phyloP scores from a whole-genome alignment of 257 asterid species.

The Solanum sejunctum region DNA sequence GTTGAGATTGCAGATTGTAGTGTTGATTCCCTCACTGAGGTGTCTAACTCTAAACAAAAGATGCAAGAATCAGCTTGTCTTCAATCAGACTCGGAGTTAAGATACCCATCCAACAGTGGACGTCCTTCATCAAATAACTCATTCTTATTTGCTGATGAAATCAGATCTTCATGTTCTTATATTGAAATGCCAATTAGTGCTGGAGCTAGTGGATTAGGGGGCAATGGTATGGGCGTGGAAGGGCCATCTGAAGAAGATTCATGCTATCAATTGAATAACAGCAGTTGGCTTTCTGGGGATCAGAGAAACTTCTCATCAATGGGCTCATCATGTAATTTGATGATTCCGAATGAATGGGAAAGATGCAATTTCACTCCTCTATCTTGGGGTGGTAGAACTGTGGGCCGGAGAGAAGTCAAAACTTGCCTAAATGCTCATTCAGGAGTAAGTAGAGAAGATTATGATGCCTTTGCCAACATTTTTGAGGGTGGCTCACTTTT shows the following conservation, averaged over 20 bases:
- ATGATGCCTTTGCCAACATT: conserved; percentile 66
- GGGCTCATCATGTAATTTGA: conserved; percentile 48
- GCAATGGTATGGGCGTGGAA: conserved; percentile 46
- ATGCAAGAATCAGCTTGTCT: conserved; percentile 21
- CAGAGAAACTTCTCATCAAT: conserved; percentile 48
- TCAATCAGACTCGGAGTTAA: conserved; percentile 37
- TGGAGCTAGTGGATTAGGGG: conserved; percentile 39
- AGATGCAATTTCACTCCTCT: conserved; percentile 60
- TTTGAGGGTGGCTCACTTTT: conserved; percentile 89
- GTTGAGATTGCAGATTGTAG: conserved; percentile 55
- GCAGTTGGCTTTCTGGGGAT: conserved; percentile 63
- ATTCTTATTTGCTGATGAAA: conserved; percentile 29
- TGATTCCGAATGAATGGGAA: conserved; percentile 73
- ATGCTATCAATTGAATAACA: conserved; percentile 57
- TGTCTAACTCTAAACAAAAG: conserved; percentile 20
- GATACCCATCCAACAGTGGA: conserved; percentile 29
- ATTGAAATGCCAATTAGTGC: conserved; percentile 30
- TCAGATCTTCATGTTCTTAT: conserved; percentile 46
- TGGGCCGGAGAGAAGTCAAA: conserved; percentile 75
- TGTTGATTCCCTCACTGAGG: conserved; percentile 48
- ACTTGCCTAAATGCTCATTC: conserved; percentile 48
- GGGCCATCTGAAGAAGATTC: conserved; percentile 95
- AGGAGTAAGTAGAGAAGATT: conserved; percentile 74
- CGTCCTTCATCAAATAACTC: conserved; percentile 36
- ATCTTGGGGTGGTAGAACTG: conserved; percentile 93